Base-by-base conservation (phyloP, 75 land plant species). In the Sequoiadendron giganteum region DNA sequence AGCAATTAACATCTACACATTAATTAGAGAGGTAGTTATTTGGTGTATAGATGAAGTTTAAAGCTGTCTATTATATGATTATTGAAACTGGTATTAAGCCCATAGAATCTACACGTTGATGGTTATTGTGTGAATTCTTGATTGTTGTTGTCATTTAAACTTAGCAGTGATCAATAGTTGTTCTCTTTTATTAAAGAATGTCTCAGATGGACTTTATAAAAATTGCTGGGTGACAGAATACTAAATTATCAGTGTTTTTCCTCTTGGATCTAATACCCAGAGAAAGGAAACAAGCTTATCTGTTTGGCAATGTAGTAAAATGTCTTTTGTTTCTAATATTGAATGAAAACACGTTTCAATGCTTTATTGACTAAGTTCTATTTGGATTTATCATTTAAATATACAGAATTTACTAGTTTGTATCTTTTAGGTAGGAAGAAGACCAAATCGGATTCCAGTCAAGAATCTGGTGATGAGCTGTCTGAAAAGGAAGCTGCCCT, bases 401-500 rank as follows among this genome's bases (percentile, higher is more conserved):
- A 32, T 72, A 0, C 10, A 72, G 32, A 28, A n/a, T n/a, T 72
- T 10, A n/a, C 76, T 72, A 30, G 30, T 32, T 72, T 72, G 76
- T n/a, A 72, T 72, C 30, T 32, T 72, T 30, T 32, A 72, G 76
- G 76, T 72, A 72, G 76, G 76, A 72, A 32, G 76, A 72, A 30
- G n/a, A 25, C 10, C 76, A 72, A 32, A 72, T 72, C 76, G 32
- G 76, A 72, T 36, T 72, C 76, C 36, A 72, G 76, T 88, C 86
- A 82, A 39, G 80, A 39, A 14, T 78, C 45, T 52, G 91, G 91
- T 87, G 88, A 93, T 85, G 88, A 48, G 82, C 90, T 61, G 58
- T 65, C 39, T n/a, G 94, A 92, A 89, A 97, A 95, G 87, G 91
- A 96, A 36, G 86, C 88, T 83, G 91, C 92, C 21, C 91, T 97